Evolutionary conservation across 768 basidiomycete species (phyloP).

Genomic region (Pleurotus tuoliensis): DNA sequence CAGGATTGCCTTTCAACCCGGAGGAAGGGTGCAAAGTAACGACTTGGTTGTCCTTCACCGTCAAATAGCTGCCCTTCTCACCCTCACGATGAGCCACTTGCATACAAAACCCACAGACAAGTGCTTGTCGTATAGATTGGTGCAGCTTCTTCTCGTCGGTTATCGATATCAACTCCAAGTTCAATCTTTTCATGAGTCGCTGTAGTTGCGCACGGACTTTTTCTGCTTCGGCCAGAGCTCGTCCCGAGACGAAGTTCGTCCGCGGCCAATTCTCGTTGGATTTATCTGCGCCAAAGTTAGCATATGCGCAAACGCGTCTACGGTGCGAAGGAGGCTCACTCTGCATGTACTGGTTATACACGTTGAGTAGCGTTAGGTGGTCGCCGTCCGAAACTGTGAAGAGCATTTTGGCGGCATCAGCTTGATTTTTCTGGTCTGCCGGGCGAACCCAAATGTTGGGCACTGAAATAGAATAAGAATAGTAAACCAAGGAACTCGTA

Average conservation of each 20-base stretch:
- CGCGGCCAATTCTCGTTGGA: conserved; percentile 85
- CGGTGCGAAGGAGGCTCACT: conserved; percentile 45
- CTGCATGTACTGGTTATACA: conserved; percentile 85
- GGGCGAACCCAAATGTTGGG: conserved; percentile 95
- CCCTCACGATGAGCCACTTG: conserved; percentile 94
- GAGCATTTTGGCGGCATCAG: conserved; percentile 85
- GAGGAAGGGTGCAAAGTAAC: conserved; percentile 85
- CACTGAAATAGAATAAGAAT: conserved; percentile 36
- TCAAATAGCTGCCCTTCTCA: conserved; percentile 80
- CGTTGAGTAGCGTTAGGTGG: conserved; percentile 89
- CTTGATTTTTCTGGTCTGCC: conserved; percentile 80
- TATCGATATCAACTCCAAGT: conserved; percentile 68
- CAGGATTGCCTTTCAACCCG: conserved; percentile 79
- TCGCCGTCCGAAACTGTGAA: conserved; percentile 91
- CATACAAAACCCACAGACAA: conserved; percentile 96
- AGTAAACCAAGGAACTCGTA: background rate
- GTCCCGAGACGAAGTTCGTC: conserved; percentile 79
- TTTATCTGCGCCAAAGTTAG: conserved; percentile 42
- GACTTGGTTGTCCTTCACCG: conserved; percentile 92
- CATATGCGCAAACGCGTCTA: background rate
- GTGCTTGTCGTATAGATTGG: conserved; percentile 69
- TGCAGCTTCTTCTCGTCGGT: conserved; percentile 65
- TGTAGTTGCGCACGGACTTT: conserved; percentile 87
- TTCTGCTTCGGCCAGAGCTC: conserved; percentile 84
- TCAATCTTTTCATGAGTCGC: conserved; percentile 86